phyloP scores from a whole-genome alignment of 345 rosid species.

The Sonneratia caseolaris region DNA sequence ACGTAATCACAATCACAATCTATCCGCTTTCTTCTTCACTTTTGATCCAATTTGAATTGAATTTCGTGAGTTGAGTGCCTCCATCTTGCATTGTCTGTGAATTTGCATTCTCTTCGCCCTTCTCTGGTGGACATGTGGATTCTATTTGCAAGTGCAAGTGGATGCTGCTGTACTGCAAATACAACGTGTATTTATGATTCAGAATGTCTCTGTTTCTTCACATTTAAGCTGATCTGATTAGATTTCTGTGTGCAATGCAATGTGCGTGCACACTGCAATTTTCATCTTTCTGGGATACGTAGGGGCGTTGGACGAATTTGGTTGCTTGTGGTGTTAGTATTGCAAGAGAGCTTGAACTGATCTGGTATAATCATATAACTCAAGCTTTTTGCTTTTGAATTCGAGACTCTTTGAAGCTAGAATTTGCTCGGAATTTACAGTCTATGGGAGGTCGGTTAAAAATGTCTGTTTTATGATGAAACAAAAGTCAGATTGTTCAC shows the following conservation, averaged over 20 bases:
- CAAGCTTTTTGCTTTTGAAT: neutral
- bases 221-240: neutral
- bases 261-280: neutral
- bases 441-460: neutral
- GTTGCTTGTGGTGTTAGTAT: neutral
- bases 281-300: neutral
- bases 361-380: neutral
- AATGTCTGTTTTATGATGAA: neutral
- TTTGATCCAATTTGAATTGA: neutral
- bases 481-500: neutral
- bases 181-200: neutral
- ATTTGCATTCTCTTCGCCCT: neutral
- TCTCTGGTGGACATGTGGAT: neutral
- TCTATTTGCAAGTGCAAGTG: neutral
- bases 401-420: neutral
- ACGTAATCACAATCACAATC: constrained; percentile 2
- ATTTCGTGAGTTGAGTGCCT: neutral
- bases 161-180: neutral
- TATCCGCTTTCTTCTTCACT: neutral
- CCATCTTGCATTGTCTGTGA: neutral
- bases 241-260: neutral
- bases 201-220: neutral
- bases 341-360: neutral
- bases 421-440: neutral
- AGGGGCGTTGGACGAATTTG: neutral